Base-by-base conservation (phyloP, 1,139 yeast species). In the Suhomyces atakaporum region DNA sequence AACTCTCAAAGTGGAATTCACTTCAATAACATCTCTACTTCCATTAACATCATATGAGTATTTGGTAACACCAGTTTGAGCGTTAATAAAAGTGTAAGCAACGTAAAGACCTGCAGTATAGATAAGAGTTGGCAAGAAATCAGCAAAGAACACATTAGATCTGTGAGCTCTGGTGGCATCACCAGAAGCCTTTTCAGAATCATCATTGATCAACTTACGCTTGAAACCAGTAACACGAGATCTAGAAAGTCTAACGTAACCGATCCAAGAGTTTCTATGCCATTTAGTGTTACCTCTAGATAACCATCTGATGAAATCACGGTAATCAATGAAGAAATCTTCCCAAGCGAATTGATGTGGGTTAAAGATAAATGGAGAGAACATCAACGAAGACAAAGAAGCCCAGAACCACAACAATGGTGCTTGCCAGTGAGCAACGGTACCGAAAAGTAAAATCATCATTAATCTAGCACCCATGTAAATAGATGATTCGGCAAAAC, bases 191-290 rank as follows among this genome's bases (percentile, higher is more conserved):
- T 87, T 88, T 72, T 94, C 98, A 47, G 95, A 85, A 48, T 79
- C 80, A 57, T 88, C 95, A 49, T 95, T 95, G 54, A 78, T 75
- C 54, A 85, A 72, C 73, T 87, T 88, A 57, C 96, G 79, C 80
- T 92, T 92, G 84, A 86, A 90, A 76, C 99, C 99, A 50, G 98
- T 92, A 49, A 92, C 77, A 72, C 97, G 86, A 31, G 98, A 88
- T 78, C 99, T 84, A 13, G 95, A 80, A 70, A 90, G 78, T 69
- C 97, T 84, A 47, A 90, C 86, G 64, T 89, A 92, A 47, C 97
- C 98, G 63, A 94, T 90, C 99, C 99, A 92, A 11, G 98, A 94
- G 74, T 92, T 92, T 75, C 95, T 85, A 72, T 94, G 98, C 92
- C 96, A 92, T 67, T 90, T 88, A 58, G 94, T 84, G 73, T 94